Conservation (phyloP, 345 rosid species). For the Sisymbrium irio region DNA sequence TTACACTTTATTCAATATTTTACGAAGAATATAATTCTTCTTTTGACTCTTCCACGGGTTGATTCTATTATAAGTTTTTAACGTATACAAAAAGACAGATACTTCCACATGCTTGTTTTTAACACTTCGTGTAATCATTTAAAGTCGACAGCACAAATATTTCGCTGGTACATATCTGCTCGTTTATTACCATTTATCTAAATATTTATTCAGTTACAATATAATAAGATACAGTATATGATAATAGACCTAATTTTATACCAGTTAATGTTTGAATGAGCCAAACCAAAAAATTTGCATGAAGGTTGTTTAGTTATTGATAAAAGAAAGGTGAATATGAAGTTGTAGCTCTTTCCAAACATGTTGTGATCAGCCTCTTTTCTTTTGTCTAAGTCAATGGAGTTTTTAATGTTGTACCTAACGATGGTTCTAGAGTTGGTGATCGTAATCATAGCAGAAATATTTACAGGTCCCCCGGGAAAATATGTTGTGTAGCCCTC, state of each 20-base stretch:
- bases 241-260: background rate
- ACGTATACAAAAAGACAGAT: background rate
- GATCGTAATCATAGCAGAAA: no score
- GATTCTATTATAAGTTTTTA: background rate
- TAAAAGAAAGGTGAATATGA: background rate
- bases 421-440: background rate
- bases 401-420: background rate
- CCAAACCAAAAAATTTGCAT: background rate
- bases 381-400: background rate
- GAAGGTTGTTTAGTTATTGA: background rate
- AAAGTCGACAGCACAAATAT: background rate
- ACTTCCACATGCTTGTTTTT: constrained; percentile 4
- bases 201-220: background rate
- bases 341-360: background rate
- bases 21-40: background rate
- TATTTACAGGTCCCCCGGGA: no score
- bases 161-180: background rate
- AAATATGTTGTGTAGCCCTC: no score
- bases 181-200: background rate
- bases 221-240: background rate
- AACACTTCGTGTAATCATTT: background rate
- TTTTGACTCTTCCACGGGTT: constrained; percentile 3
- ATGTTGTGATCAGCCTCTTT: background rate
- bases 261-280: background rate
- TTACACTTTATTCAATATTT: background rate